phyloP scores from a whole-genome alignment of 2,329 filamentous ascomycete genomes.

The Botrytis galanthina region DNA sequence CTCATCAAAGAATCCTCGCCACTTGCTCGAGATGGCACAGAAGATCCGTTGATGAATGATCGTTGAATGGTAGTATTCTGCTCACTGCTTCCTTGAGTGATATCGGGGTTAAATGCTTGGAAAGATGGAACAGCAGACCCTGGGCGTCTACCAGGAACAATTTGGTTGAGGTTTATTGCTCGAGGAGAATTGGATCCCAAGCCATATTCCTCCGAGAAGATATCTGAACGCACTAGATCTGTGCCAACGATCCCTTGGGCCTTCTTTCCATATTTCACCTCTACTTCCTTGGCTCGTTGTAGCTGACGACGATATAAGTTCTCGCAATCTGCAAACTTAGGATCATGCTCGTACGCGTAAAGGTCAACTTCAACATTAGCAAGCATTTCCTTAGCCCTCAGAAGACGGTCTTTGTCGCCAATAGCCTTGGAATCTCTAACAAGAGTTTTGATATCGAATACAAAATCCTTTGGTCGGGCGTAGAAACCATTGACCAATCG shows the following conservation, averaged over 20 bases:
- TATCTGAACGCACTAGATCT: constrained; percentile 48
- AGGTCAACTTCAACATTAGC: constrained; percentile 95
- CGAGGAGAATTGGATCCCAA: constrained; percentile 51
- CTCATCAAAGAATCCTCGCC: constrained; percentile 62
- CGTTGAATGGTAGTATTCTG: constrained; percentile 40
- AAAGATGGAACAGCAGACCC: constrained; percentile 34
- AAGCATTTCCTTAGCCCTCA: constrained; percentile 88
- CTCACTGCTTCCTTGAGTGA: constrained; percentile 40
- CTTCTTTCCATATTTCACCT: constrained; percentile 54
- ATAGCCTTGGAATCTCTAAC: constrained; percentile 79
- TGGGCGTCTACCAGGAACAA: constrained; percentile 52
- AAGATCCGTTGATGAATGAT: constrained; percentile 55
- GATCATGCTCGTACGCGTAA: constrained; percentile 67
- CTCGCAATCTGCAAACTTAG: constrained; percentile 73
- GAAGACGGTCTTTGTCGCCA: constrained; percentile 76
- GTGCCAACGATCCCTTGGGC: constrained; percentile 25
- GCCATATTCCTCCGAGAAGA: constrained; percentile 38
- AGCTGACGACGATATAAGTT: constrained; percentile 73
- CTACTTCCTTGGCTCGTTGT: constrained; percentile 59
- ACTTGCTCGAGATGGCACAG: constrained; percentile 42
- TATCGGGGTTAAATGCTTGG: constrained; percentile 58
- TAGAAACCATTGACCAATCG: constrained; percentile 97
- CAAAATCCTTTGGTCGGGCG: constrained; percentile 82
- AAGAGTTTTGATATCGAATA: constrained; percentile 80
- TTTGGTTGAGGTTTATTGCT: constrained; percentile 61